Conservation (phyloP, 208 protist genomes). For the Leishmania martiniquensis region DNA sequence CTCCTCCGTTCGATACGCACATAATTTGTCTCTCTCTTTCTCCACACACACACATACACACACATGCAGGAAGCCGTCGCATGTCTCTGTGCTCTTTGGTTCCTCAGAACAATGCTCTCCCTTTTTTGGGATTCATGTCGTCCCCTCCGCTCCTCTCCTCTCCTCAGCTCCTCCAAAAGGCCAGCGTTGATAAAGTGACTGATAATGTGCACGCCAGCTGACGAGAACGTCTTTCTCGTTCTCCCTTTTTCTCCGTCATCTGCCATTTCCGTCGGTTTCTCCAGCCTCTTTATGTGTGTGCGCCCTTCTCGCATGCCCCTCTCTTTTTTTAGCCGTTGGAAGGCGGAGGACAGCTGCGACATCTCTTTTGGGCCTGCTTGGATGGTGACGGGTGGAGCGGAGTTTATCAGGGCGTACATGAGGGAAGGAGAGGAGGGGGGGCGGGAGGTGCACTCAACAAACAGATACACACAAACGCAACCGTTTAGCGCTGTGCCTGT, state of each 20-base stretch:
- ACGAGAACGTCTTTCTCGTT: neutral
- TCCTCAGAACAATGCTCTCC: neutral
- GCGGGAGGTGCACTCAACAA: neutral
- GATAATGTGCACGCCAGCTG: neutral
- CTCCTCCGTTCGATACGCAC: neutral
- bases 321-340: no score
- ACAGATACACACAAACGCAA: neutral
- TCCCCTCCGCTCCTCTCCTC: neutral
- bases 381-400: no score
- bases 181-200: neutral
- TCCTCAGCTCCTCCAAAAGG: neutral
- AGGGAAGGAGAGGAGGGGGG: no score
- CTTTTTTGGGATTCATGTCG: no score
- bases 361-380: neutral
- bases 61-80: neutral
- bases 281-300: neutral
- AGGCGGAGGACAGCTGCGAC: neutral
- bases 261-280: neutral
- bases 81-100: neutral
- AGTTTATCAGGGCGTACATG: no score
- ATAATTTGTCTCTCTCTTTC: neutral
- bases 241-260: neutral
- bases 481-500: neutral
- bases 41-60: neutral
- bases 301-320: no score